Evolutionary conservation across 768 basidiomycete genomes (phyloP).

Genomic region (Lentinula raphanica): DNA sequence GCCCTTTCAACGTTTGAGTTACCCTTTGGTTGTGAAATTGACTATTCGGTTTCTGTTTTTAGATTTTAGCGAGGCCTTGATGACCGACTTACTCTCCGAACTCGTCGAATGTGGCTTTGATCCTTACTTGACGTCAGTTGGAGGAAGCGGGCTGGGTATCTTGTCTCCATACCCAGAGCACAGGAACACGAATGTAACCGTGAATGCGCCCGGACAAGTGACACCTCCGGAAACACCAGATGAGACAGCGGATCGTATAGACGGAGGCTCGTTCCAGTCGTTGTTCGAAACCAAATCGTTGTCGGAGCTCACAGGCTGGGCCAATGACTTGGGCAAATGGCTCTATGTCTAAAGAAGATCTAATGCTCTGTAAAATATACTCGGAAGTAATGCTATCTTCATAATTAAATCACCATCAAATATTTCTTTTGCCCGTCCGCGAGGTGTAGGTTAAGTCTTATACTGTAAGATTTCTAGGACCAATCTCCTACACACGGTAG

Average conservation of each 20-base stretch:
- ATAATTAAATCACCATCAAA: too few relatives aligned
- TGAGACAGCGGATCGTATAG: conserved; percentile 21
- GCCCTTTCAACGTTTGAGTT: neutral
- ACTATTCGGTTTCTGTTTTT: conserved; percentile 1
- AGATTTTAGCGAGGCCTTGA: conserved; percentile 66
- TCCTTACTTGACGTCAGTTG: conserved; percentile 88
- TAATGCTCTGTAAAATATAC: neutral
- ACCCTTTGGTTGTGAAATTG: neutral
- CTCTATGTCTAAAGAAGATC: conserved; percentile 44
- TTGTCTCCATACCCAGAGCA: conserved; percentile 55
- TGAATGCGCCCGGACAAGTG: conserved; percentile 30
- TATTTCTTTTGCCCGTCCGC: too few relatives aligned
- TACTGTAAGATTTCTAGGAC: too few relatives aligned
- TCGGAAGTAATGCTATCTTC: neutral
- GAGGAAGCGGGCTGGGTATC: conserved; percentile 89
- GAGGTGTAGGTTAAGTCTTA: too few relatives aligned
- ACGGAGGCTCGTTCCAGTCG: conserved; percentile 30
- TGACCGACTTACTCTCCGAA: conserved; percentile 53
- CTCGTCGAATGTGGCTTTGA: conserved; percentile 65
- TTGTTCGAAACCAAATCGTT: conserved; percentile 38
- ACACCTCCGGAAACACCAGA: conserved; percentile 48
- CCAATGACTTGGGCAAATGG: conserved; percentile 50
- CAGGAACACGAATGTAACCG: conserved; percentile 18
- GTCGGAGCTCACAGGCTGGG: conserved; percentile 50
- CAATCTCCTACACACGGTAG: too few relatives aligned